Evolutionary conservation across 352 stramenopile species (phyloP).

Genomic region (Peronosclerospora sorghi): DNA sequence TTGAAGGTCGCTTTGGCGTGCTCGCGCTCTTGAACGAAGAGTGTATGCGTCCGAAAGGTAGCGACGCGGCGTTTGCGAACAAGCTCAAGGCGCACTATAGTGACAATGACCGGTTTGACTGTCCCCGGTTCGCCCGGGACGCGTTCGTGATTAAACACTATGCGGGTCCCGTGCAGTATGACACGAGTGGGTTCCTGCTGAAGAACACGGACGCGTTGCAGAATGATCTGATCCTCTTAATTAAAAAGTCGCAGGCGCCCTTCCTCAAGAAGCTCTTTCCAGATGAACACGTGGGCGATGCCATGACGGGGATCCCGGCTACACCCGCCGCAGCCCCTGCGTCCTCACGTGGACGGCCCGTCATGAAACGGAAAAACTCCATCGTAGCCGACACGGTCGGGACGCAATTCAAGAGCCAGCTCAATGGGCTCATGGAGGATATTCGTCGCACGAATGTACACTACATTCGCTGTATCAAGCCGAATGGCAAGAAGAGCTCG

Average conservation of each 20-base stretch:
- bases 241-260: slow-evolving; percentile 42
- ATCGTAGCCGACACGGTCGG: slow-evolving; percentile 37
- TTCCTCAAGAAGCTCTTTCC: slow-evolving; percentile 49
- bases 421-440: slow-evolving; percentile 58
- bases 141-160: slow-evolving; percentile 92
- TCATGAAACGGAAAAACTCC: slow-evolving; percentile 19
- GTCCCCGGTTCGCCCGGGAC: slow-evolving; percentile 49
- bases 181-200: slow-evolving; percentile 85
- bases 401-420: slow-evolving; percentile 71
- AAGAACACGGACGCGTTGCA: slow-evolving; percentile 91
- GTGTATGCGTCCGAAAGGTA: slow-evolving; percentile 64
- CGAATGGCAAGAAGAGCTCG: slow-evolving; percentile 62
- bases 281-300: slow-evolving; percentile 36
- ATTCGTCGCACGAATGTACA: slow-evolving; percentile 66
- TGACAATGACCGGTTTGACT: slow-evolving; percentile 52
- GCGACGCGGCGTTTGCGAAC: slow-evolving; percentile 50
- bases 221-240: slow-evolving; percentile 82
- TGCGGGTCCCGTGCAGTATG: slow-evolving; percentile 87
- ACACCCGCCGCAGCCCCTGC: slow-evolving; percentile 9
- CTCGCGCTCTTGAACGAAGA: slow-evolving; percentile 82
- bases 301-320: slow-evolving; percentile 27
- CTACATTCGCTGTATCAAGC: slow-evolving; percentile 83
- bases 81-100: slow-evolving; percentile 42
- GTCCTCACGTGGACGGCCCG: slow-evolving; percentile 32
- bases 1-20: slow-evolving; percentile 69